These are phyloP conservation scores for Plenodomus tracheiphilus DNA, from an alignment of 2,329 filamentous ascomycete species.

Conservation along the genomic window DNA sequence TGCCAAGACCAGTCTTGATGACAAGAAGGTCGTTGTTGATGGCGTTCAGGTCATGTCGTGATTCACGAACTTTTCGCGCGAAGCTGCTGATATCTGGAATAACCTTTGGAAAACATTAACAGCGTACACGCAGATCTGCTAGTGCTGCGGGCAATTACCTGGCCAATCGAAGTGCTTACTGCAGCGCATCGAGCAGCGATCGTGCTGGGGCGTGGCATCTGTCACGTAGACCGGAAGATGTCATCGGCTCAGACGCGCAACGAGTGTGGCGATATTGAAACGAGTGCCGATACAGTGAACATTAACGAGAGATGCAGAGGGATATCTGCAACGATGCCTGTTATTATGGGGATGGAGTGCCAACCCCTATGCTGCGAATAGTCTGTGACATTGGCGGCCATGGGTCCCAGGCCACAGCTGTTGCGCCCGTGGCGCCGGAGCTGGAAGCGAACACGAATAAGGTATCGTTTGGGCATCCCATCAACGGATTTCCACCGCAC, in stretches of 20 bases:
- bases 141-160: slow-evolving; percentile 22
- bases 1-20: slow-evolving; percentile 35
- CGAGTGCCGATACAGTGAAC: neutral
- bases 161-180: slow-evolving; percentile 33
- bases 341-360: neutral
- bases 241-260: slow-evolving; percentile 1
- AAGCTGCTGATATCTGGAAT: slow-evolving; percentile 35
- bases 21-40: slow-evolving; percentile 38
- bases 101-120: slow-evolving; percentile 24
- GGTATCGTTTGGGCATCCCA: neutral
- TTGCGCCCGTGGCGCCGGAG: slow-evolving; percentile 8
- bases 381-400: neutral
- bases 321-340: neutral
- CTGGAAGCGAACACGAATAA: slow-evolving; percentile 5
- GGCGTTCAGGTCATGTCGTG: slow-evolving; percentile 36
- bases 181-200: slow-evolving; percentile 40
- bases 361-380: slow-evolving; percentile 11
- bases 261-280: neutral
- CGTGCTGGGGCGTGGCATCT: slow-evolving; percentile 33
- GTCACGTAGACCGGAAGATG: slow-evolving; percentile 2
- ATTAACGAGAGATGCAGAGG: neutral
- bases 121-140: slow-evolving; percentile 5
- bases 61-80: slow-evolving; percentile 36
- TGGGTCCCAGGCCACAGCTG: slow-evolving; percentile 1
- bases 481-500: neutral